phyloP scores from a whole-genome alignment of 208 protist genomes.

The Leishmania braziliensis region DNA sequence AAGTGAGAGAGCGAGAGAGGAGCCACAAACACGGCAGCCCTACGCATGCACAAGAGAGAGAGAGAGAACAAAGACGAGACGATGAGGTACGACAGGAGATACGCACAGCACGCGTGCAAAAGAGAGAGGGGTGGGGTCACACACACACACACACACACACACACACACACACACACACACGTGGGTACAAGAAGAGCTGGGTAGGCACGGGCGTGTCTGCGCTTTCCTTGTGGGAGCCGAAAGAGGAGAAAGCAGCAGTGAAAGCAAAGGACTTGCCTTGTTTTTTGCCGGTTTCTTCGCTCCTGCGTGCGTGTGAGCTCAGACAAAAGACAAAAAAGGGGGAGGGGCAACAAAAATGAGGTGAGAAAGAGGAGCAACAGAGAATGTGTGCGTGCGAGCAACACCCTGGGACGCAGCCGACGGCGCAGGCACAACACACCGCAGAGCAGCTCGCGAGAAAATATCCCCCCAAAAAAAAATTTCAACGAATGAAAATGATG shows the following conservation, averaged over 20 bases:
- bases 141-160: not conserved
- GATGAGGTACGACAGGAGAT: not conserved
- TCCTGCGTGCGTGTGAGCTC: not conserved
- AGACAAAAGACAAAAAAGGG: not conserved
- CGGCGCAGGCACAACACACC: not conserved
- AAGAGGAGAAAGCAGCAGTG: constrained; percentile 1
- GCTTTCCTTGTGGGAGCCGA: not conserved
- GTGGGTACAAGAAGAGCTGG: not conserved
- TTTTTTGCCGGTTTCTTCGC: not conserved
- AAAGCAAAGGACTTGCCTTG: constrained; percentile 1
- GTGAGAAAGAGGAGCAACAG: not conserved
- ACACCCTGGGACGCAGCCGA: not conserved
- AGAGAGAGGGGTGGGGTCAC: not conserved
- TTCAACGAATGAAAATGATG: not conserved
- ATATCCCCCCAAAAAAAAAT: not conserved
- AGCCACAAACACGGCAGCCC: not conserved
- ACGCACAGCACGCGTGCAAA: not conserved
- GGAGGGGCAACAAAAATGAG: constrained; percentile 15
- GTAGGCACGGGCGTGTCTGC: not conserved
- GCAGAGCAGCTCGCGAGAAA: not conserved
- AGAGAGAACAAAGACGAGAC: not conserved
- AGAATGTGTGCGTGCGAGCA: too few relatives aligned
- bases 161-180: not conserved
- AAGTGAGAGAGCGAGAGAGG: not conserved
- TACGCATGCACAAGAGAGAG: not conserved